Percentiles rank a stretch among this genome's conserved stretches.
Evolutionary conservation across 2,329 filamentous ascomycete species (phyloP).

Genomic region (Teratosphaeria epicoccoides): DNA sequence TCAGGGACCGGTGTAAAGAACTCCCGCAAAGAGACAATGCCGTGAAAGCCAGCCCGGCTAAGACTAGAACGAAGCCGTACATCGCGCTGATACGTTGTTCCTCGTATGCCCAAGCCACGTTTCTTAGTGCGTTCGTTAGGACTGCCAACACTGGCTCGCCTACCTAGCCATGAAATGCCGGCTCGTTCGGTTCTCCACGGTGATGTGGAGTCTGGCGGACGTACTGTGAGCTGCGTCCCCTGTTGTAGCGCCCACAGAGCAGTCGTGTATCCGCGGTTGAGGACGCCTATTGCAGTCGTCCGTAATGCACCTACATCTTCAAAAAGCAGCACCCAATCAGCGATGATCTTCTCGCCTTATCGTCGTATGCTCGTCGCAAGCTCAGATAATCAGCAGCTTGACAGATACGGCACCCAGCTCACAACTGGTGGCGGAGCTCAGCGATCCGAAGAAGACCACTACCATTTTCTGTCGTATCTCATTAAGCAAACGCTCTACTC

Average conservation of each 20-base stretch:
- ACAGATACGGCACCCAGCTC: neutral
- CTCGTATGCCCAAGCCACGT: no score
- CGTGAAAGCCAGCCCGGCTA: slow-evolving; percentile 25
- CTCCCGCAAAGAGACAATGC: slow-evolving; percentile 16
- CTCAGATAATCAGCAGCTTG: neutral
- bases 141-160: no score
- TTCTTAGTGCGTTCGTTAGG: no score
- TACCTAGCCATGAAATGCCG: no score
- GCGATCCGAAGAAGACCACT: no score
- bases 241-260: no score
- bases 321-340: neutral
- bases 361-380: neutral
- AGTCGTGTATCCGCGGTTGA: neutral
- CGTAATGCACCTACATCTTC: neutral
- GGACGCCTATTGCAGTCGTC: neutral
- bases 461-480: neutral
- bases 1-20: slow-evolving; percentile 54
- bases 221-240: no score
- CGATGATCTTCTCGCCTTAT: neutral
- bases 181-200: no score
- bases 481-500: neutral
- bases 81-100: slow-evolving; percentile 8
- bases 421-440: neutral
- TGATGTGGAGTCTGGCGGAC: no score
- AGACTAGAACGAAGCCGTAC: slow-evolving; percentile 15